Conservation (phyloP, 2,329 filamentous ascomycete species). For the Colletotrichum tropicale region DNA sequence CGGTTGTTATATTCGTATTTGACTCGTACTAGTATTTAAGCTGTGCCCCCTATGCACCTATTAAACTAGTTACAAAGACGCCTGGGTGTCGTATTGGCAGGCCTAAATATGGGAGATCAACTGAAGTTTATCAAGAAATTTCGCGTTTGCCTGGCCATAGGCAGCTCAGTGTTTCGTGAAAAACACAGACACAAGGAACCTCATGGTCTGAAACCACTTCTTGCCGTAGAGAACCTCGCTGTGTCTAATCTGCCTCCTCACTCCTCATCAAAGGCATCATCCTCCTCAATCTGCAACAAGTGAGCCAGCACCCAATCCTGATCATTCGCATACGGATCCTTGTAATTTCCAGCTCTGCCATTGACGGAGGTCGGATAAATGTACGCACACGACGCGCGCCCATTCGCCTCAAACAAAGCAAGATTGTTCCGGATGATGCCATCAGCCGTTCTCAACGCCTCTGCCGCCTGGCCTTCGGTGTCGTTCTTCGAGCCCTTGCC, state of each 20-base stretch:
- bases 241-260: background rate
- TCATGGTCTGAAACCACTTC: background rate
- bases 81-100: too few species aligned
- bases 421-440: background rate
- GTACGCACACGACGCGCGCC: slow-evolving; percentile 5
- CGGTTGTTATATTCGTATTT: too few species aligned
- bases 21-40: too few species aligned
- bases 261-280: background rate
- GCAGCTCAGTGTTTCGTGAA: background rate
- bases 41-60: too few species aligned
- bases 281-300: slow-evolving; percentile 10
- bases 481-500: background rate
- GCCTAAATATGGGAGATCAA: background rate
- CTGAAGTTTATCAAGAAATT: background rate
- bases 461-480: background rate
- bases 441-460: background rate
- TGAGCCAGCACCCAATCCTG: slow-evolving; percentile 8
- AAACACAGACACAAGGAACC: background rate
- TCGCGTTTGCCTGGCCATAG: background rate
- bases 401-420: background rate
- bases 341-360: background rate
- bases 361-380: slow-evolving; percentile 13
- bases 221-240: background rate
- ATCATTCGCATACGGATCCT: slow-evolving; percentile 15
- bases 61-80: too few species aligned